These are phyloP conservation scores for Penicillium ochrochloron DNA, from an alignment of 495 filamentous ascomycete genomes.

Conservation along the genomic window DNA sequence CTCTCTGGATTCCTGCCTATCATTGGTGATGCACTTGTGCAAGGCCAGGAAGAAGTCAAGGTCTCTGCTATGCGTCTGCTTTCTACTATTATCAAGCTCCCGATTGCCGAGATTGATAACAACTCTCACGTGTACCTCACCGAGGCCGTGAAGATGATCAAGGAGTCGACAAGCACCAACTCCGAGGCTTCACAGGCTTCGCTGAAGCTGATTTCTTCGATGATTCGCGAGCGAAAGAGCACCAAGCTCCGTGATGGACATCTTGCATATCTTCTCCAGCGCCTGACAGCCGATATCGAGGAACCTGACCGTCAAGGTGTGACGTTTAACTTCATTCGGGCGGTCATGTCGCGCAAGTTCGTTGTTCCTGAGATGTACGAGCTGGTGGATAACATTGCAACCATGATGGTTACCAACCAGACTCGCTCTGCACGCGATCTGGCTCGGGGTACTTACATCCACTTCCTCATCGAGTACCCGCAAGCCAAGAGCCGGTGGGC, in stretches of 20 bases:
- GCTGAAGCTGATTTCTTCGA: constrained; percentile 81
- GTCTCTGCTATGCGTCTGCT: constrained; percentile 80
- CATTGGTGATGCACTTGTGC: constrained; percentile 81
- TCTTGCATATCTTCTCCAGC: constrained; percentile 80
- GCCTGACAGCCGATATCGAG: constrained; percentile 86
- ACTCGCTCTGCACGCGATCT: constrained; percentile 82
- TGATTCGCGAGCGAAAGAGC: constrained; percentile 78
- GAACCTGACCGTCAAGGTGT: constrained; percentile 89
- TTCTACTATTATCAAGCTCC: constrained; percentile 84
- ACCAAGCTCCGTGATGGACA: constrained; percentile 78
- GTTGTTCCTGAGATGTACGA: constrained; percentile 90
- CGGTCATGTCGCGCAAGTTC: constrained; percentile 81
- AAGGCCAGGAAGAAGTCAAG: constrained; percentile 86
- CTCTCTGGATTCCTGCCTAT: constrained; percentile 84
- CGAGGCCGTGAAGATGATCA: constrained; percentile 80
- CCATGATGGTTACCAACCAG: constrained; percentile 96
- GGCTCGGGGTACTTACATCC: constrained; percentile 86
- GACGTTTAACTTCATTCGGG: constrained; percentile 90
- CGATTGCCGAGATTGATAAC: constrained; percentile 68
- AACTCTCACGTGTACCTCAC: constrained; percentile 77
- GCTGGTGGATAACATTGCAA: constrained; percentile 80
- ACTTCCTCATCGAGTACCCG: constrained; percentile 93
- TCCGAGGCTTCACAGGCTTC: constrained; percentile 82
- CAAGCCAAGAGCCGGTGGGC: constrained; percentile 84
- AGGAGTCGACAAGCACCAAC: constrained; percentile 74